These are phyloP conservation scores for Sorghum bicolor DNA, from an alignment of 176 grass and related monocot genomes.

Conservation along the genomic window DNA sequence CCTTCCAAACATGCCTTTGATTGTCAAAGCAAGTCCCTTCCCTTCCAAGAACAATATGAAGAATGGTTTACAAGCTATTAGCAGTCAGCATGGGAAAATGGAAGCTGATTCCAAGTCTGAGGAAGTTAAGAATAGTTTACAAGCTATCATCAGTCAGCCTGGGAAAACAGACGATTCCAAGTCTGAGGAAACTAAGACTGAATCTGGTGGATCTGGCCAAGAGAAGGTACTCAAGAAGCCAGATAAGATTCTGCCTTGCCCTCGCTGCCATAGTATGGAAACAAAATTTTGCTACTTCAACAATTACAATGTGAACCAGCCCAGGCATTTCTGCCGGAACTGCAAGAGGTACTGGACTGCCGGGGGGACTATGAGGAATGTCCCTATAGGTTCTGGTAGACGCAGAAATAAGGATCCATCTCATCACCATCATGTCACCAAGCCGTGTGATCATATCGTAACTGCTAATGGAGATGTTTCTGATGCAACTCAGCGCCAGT, in stretches of 20 bases:
- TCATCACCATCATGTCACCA: conserved; percentile 44
- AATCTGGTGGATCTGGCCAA: conserved; percentile 30
- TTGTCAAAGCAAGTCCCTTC: conserved; percentile 3
- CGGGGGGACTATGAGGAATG: conserved; percentile 83
- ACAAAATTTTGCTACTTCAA: conserved; percentile 99
- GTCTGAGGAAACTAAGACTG: conserved; percentile 28
- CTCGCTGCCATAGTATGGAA: conserved; percentile 88
- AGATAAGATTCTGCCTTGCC: conserved; percentile 64
- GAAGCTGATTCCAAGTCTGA: conserved; percentile 28
- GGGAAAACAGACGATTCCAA: conserved; percentile 33
- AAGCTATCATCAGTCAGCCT: conserved; percentile 16
- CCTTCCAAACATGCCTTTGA: conserved; percentile 25
- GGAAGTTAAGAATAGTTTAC: conserved; percentile 29
- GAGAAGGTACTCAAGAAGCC: conserved; percentile 66
- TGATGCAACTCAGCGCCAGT: conserved; percentile 32
- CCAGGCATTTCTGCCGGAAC: conserved; percentile 80
- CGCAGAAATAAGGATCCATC: conserved; percentile 64
- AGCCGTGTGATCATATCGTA: conserved; percentile 21
- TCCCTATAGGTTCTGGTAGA: conserved; percentile 74
- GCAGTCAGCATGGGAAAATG: conserved; percentile 23
- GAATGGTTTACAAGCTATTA: conserved; percentile 23
- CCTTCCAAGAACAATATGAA: conserved; percentile 23
- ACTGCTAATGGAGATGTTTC: conserved; percentile 28
- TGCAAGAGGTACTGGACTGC: conserved; percentile 91
- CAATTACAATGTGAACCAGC: conserved; percentile 88